Percentiles rank a stretch among this genome's conserved stretches.
Conservation (phyloP, 768 basidiomycete genomes). For the Suillus cothurnatus region DNA sequence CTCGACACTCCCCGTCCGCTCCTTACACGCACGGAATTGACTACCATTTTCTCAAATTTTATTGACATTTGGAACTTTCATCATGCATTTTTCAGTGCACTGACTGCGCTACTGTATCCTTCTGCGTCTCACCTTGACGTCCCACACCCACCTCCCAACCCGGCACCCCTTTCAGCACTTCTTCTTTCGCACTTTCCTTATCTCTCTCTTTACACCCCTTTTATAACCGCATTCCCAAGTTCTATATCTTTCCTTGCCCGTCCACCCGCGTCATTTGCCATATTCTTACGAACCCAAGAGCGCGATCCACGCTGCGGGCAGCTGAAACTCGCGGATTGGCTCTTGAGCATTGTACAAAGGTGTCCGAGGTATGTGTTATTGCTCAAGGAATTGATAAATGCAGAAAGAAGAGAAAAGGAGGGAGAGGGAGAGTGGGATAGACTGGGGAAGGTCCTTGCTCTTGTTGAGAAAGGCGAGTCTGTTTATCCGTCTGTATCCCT, state of each 20-base stretch:
- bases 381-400: constrained; percentile 76
- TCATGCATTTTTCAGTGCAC: constrained; percentile 67
- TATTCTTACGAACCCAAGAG: constrained; percentile 68
- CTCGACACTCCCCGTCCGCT: constrained; percentile 69
- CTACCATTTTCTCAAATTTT: constrained; percentile 82
- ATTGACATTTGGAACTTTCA: constrained; percentile 92
- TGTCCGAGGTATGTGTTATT: constrained; percentile 86
- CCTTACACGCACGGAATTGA: constrained; percentile 68
- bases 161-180: constrained; percentile 54
- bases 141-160: constrained; percentile 22
- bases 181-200: constrained; percentile 86
- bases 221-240: constrained; percentile 76
- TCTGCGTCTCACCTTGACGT: constrained; percentile 4
- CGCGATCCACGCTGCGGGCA: constrained; percentile 69
- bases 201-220: constrained; percentile 83
- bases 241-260: constrained; percentile 55
- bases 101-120: constrained; percentile 45
- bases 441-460: constrained; percentile 57
- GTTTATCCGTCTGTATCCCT: constrained; percentile 1
- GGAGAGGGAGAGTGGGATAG: constrained; percentile 64
- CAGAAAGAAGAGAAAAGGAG: constrained; percentile 51
- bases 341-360: constrained; percentile 84
- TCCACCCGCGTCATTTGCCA: constrained; percentile 50
- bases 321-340: constrained; percentile 81
- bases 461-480: constrained; percentile 76